Percentiles rank a stretch among this genome's conserved stretches.
Conservation (phyloP, 2,329 filamentous ascomycete genomes). For the Fusarium globosum region DNA sequence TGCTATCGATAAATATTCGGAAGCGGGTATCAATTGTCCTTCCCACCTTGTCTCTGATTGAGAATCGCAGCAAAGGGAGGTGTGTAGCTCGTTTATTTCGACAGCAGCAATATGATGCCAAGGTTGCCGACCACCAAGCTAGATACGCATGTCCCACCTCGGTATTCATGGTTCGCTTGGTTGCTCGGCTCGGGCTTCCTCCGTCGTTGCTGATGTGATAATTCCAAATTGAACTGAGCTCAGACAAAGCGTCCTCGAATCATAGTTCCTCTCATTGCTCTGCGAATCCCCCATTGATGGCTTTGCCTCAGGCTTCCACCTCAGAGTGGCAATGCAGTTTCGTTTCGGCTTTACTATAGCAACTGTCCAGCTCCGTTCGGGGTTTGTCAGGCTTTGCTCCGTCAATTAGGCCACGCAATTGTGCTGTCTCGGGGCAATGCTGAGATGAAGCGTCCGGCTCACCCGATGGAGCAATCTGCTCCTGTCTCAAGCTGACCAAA, state of each 20-base stretch:
- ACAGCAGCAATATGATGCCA: not conserved
- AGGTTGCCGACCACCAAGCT: not conserved
- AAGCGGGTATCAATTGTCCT: conserved; percentile 1
- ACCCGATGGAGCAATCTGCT: not conserved
- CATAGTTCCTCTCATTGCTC: not conserved
- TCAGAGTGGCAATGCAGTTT: not conserved
- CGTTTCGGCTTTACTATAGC: not conserved
- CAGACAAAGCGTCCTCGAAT: not conserved
- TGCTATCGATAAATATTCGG: conserved; percentile 13
- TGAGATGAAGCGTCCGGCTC: not conserved
- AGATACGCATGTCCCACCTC: conserved; percentile 13
- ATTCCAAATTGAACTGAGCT: not conserved
- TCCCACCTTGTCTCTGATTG: not conserved
- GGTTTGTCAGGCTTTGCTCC: not conserved
- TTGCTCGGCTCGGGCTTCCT: conserved; percentile 27
- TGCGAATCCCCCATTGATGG: conserved; percentile 8
- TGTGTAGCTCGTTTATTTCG: not conserved
- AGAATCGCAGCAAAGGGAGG: not conserved
- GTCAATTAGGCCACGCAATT: not conserved
- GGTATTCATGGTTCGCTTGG: conserved; percentile 21
- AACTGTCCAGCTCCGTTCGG: not conserved
- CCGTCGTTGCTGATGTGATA: conserved; percentile 39
- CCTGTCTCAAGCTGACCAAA: conserved; percentile 12
- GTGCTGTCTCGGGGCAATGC: not conserved
- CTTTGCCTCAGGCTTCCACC: not conserved